Base-by-base conservation (phyloP, 306 rosid species). In the Sesbania bispinosa region DNA sequence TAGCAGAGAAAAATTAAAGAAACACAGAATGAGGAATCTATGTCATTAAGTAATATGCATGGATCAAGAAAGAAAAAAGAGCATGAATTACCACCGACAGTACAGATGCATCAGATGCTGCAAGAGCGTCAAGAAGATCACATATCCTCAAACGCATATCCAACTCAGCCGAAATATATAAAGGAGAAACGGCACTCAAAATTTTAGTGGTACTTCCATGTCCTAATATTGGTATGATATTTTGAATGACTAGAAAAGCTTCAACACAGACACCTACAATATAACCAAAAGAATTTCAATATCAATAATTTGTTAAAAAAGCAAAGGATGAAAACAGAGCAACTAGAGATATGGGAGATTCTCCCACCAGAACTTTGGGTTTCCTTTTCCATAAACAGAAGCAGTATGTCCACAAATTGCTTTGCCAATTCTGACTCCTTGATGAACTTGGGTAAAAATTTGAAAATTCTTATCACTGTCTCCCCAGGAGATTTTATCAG, bases 401-500 rank as follows among this genome's bases (percentile, higher is more conserved):
- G 92, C 74, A 90, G 67, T 62, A 89, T 81, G 73, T 83, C 90
- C 30, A 87, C 83, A 65, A 89, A 94, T 48, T 83, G 79, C 79
- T 78, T 81, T 51, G 95, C 94, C 36, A 79, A 72, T 69, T 81
- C 72, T 35, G 80, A 70, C 14, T 87, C 90, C 78, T 77, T 83
- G 76, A 94, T 71, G 71, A 86, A 80, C 74, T 81, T 85, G 2
- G 97, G 86, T 47, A 94, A 75, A 54, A 83, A 66, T 79, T 90
- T 86, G 67, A 94, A 85, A 77, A 94, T 83, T 73, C 85, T 85
- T 41, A 72, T 70, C 51, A 88, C 73, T 16, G 85, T 75, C 76
- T 88, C 97, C 27, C 93, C 96, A 19, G 90, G 89, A 75, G 76
- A 78, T 80, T 87, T 89, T 65, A 90, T 71, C 71, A 89, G 81